phyloP scores from a whole-genome alignment of 306 rosid species.

The Astragalus glycyphyllos region DNA sequence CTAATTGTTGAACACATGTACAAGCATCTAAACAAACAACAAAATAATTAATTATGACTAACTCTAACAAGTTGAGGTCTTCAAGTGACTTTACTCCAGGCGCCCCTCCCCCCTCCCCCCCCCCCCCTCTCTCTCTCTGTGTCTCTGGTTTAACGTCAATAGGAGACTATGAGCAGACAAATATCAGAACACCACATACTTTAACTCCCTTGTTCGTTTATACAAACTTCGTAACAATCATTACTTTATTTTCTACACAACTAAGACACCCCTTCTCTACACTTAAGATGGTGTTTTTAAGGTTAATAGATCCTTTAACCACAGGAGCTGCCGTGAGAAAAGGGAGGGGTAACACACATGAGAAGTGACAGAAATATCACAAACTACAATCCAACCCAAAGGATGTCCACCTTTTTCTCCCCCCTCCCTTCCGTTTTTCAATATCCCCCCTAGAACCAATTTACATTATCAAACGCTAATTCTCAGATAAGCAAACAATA shows the following conservation, averaged over 20 bases:
- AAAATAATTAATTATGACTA: too few relatives aligned
- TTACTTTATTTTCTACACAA: too few relatives aligned
- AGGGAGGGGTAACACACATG: neutral
- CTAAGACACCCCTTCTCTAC: neutral
- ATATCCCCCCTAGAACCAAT: slow-evolving; percentile 65
- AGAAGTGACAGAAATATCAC: neutral
- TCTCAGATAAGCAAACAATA: slow-evolving; percentile 59
- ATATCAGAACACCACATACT: too few relatives aligned
- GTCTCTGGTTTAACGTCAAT: too few relatives aligned
- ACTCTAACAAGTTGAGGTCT: too few relatives aligned
- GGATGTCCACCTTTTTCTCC: slow-evolving; percentile 34
- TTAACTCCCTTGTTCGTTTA: neutral
- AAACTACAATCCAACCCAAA: slow-evolving; percentile 28
- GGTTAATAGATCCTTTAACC: neutral
- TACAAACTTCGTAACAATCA: neutral
- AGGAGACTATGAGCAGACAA: too few relatives aligned
- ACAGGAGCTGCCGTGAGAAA: neutral
- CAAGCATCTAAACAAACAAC: too few relatives aligned
- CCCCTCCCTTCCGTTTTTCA: slow-evolving; percentile 28
- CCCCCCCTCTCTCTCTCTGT: too few relatives aligned
- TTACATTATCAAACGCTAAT: slow-evolving; percentile 61
- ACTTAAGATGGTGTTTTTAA: neutral
- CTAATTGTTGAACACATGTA: too few relatives aligned
- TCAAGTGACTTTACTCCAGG: too few relatives aligned
- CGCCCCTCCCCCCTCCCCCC: too few relatives aligned